Evolutionary conservation across 23 red algal genomes (phyloP), one percentile per base, ranked within the genome.

Genomic region (Gracilaria gracilis): DNA sequence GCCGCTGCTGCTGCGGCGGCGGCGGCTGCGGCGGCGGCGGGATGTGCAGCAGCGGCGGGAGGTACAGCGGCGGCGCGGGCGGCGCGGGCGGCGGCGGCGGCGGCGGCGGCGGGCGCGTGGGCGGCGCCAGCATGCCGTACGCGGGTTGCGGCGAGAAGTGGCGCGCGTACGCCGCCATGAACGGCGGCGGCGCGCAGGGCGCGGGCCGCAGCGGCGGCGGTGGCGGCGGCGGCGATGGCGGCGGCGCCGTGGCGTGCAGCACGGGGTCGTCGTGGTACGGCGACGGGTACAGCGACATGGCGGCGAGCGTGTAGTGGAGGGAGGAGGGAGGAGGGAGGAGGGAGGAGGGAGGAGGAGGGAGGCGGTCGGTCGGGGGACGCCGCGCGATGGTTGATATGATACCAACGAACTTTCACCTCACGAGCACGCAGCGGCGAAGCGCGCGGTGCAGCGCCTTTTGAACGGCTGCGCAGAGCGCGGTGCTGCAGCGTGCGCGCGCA

Each of bases 221-320:
- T 16, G 57, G 57, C 25, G 81, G 81, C 31, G 81, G 81, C 9
- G 81, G 81, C 0, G 81, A 84, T 2, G 57, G 81, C 57, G 81
- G 66, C 81, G 81, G 66, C 53, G 81, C 81, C 1, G 51, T 37
- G 40, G 81, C 81, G 25, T 69, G 57, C 44, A 29, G 57, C 50
- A 53, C 1, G 21, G 81, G 81, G 61, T 65, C 61, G 38, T 65
- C 61, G 36, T 25, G 44, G 3, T 20, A 67, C 9, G 35, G 81
- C 19, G n/a, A 20, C 4, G 57, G 9, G 34, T 20, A 67, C 25
- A 69, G 20, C 39, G 44, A 49, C 42, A 57, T 69, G 7, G 81
- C 34, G 57, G 55, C 57, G 57, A 50, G n/a, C n/a, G n/a, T n/a
- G 76, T 19, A 59, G 76, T 15, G 27, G 23, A 17, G 79, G 39